phyloP scores from a whole-genome alignment of 305 asterid genomes.

The Fraxinus baroniana region DNA sequence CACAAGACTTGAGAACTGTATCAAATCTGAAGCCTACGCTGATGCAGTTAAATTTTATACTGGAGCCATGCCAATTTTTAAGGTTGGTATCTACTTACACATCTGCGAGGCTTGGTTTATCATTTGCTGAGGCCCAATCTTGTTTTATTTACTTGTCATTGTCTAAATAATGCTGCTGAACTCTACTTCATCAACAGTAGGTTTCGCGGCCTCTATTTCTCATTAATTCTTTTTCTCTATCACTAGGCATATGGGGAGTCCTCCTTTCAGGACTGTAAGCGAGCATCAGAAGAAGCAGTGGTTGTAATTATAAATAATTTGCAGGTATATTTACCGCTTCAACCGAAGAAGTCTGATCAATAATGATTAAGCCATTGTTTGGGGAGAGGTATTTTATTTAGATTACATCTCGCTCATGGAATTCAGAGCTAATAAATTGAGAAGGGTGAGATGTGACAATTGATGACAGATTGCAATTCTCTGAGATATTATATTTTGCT shows the following conservation, averaged over 20 bases:
- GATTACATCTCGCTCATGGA: neutral
- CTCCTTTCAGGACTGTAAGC: conserved; percentile 89
- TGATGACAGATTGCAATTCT: neutral
- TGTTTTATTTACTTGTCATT: conserved; percentile 10
- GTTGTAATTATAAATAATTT: conserved; percentile 56
- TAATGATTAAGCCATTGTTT: neutral
- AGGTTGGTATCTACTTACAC: conserved; percentile 45
- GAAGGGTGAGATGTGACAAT: neutral
- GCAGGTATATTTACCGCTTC: conserved; percentile 56
- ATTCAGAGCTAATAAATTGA: neutral
- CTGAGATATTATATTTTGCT: neutral
- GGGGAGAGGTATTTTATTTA: neutral
- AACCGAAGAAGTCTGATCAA: conserved; percentile 9
- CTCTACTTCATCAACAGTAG: conserved; percentile 17
- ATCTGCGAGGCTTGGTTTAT: neutral
- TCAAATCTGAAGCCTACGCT: conserved; percentile 89
- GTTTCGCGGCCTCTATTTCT: conserved; percentile 17
- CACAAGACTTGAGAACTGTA: conserved; percentile 81
- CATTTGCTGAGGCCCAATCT: conserved; percentile 12
- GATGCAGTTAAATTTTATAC: conserved; percentile 92
- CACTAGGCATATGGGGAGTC: conserved; percentile 91
- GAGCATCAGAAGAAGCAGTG: conserved; percentile 86
- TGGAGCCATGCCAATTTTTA: conserved; percentile 96
- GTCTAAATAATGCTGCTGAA: neutral
- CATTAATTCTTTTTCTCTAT: conserved; percentile 19